Conservation (phyloP, 805 yeast species). For the Starmerella apicola region DNA sequence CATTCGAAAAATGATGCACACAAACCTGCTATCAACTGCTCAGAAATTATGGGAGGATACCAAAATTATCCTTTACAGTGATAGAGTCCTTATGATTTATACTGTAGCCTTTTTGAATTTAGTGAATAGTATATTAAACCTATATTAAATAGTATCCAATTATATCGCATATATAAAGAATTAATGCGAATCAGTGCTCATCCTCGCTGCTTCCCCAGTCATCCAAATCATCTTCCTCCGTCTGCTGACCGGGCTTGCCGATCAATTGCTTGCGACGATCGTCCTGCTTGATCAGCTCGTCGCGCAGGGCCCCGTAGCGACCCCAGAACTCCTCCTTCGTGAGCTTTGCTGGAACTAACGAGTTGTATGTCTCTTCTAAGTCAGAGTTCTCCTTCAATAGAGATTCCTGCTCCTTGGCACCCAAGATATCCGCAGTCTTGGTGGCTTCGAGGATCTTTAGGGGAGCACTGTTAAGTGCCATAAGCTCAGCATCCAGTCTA, state of each 20-base stretch:
- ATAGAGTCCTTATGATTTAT: too few species aligned
- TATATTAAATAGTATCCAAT: not conserved
- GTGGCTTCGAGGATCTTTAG: constrained; percentile 32
- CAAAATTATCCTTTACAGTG: too few species aligned
- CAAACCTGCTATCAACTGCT: too few species aligned
- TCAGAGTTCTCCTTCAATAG: constrained; percentile 37
- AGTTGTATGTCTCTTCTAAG: constrained; percentile 43
- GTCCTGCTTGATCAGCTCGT: constrained; percentile 48
- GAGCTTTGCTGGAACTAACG: constrained; percentile 53
- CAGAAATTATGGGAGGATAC: too few species aligned
- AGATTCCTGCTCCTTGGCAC: constrained; percentile 38
- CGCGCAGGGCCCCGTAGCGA: constrained; percentile 46
- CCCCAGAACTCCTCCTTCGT: constrained; percentile 61
- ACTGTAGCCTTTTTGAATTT: too few species aligned
- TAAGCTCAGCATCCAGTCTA: constrained; percentile 53
- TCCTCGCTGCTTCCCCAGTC: constrained; percentile 33
- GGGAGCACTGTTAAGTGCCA: constrained; percentile 40
- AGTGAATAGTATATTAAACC: too few species aligned
- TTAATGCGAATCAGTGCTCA: constrained; percentile 1
- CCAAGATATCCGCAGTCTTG: constrained; percentile 28
- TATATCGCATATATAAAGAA: not conserved
- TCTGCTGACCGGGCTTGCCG: constrained; percentile 28
- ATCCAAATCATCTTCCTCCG: constrained; percentile 28
- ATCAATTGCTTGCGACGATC: constrained; percentile 52
- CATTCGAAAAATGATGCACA: too few species aligned